phyloP scores from a whole-genome alignment of 306 rosid genomes.

The Cucumis melo region DNA sequence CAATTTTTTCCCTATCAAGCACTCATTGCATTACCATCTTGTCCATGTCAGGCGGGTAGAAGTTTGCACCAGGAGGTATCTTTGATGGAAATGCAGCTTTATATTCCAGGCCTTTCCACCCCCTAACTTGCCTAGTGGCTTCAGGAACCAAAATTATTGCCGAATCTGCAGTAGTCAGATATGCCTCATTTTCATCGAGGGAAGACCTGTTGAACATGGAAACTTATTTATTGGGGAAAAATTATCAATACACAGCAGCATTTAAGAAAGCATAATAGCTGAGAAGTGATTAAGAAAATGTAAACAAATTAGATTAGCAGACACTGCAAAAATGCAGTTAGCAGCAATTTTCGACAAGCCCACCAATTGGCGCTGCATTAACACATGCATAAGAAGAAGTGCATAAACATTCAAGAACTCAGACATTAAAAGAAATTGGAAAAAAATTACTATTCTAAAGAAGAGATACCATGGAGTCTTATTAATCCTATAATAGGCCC shows the following conservation, averaged over 20 bases:
- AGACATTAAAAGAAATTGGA: background rate
- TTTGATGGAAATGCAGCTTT: slow-evolving; percentile 63
- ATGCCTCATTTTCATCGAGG: slow-evolving; percentile 79
- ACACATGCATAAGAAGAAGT: background rate
- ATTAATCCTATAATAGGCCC: slow-evolving; percentile 77
- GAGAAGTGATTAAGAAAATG: background rate
- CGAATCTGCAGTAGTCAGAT: slow-evolving; percentile 84
- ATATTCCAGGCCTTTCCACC: slow-evolving; percentile 84
- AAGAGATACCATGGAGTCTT: slow-evolving; percentile 75
- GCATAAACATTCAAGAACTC: background rate
- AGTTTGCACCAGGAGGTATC: slow-evolving; percentile 87
- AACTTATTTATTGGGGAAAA: background rate
- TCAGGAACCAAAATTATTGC: slow-evolving; percentile 50
- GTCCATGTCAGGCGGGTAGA: slow-evolving; percentile 95
- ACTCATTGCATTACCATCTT: slow-evolving; percentile 41
- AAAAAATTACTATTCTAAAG: background rate
- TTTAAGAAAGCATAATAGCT: background rate
- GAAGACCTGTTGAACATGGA: slow-evolving; percentile 44
- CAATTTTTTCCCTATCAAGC: background rate
- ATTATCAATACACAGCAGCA: background rate
- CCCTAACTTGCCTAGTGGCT: slow-evolving; percentile 44
- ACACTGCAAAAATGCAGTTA: background rate
- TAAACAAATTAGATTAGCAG: background rate
- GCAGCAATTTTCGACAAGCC: background rate
- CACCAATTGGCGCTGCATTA: background rate